Evolutionary conservation across 306 rosid genomes (phyloP), one percentile per base, ranked within the genome.

Genomic region (Arachis hypogaea): DNA sequence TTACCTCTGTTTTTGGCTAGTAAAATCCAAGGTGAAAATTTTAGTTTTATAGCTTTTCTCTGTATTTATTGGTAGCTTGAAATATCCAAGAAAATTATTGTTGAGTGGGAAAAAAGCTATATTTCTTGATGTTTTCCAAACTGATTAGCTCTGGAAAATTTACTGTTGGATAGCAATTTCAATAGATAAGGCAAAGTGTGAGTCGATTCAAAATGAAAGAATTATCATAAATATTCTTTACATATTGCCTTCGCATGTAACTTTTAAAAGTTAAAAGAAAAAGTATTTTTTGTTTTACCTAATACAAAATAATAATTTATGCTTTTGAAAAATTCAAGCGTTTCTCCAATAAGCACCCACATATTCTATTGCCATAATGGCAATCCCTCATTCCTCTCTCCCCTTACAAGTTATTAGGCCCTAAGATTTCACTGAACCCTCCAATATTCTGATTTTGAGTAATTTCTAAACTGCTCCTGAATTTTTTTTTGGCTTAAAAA

Each of bases 1-100:
- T 83, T 91, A 69, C 96, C 98, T 6, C 81, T 94, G 68, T 91
- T 91, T 81, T 76, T 91, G 85, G 95, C 97, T 28, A 89, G 94
- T 82, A 85, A 80, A 82, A 84, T 94, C 76, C 91, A 80, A 88
- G 98, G 98, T 90, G 63, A 66, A 80, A 52, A 44, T 60, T 45
- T 6, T 38, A 75, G 28, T 30, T 50, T 62, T 5, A 12, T 66
- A 8, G 1, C 49, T 74, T 66, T 16, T 62, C 58, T 66, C 42
- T 16, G 36, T 54, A 47, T 77, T 6, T 36, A 77, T 63, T 50
- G n/a, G 59, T 65, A 38, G 33, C 52, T 22, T 72, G 47, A 22
- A 28, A 3, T 61, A 33, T 66, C 66, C 69, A 55, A 12, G 41
- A 28, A 50, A 76, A 7, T 28, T 47, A 16, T 64, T 71, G 33